phyloP scores from a whole-genome alignment of 1,284 basidiomycete species.

The Marasmius sp. region DNA sequence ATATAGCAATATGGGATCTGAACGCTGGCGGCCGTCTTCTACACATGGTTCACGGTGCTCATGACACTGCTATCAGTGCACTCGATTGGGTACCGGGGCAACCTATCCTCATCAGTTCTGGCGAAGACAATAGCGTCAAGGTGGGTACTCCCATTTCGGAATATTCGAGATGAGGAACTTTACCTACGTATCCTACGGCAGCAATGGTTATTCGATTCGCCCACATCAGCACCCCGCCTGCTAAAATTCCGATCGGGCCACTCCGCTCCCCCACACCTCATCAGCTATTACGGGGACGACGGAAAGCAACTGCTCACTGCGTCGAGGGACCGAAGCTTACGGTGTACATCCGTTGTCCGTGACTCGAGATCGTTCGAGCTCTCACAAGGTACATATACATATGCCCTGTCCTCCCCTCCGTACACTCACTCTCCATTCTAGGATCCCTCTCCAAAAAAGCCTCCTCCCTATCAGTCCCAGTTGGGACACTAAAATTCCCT shows the following conservation, averaged over 20 bases:
- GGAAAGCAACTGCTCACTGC: slow-evolving; percentile 94
- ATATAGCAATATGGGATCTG: slow-evolving; percentile 90
- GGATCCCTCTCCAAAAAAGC: slow-evolving; percentile 88
- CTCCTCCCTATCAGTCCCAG: slow-evolving; percentile 74
- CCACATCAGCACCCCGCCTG: slow-evolving; percentile 80
- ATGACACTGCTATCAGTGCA: slow-evolving; percentile 79
- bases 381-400: slow-evolving; percentile 71
- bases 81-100: slow-evolving; percentile 92
- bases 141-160: slow-evolving; percentile 35
- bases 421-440: slow-evolving; percentile 23
- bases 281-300: slow-evolving; percentile 94
- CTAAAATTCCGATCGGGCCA: slow-evolving; percentile 94
- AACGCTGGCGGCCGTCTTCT: slow-evolving; percentile 79
- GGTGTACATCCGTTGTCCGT: slow-evolving; percentile 90
- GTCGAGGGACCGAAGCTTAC: slow-evolving; percentile 82
- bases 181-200: slow-evolving; percentile 27
- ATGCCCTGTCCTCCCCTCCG: neutral
- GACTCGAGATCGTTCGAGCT: slow-evolving; percentile 94
- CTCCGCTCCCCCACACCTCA: slow-evolving; percentile 86
- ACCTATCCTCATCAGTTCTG: slow-evolving; percentile 83
- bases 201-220: slow-evolving; percentile 99
- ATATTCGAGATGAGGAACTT: neutral
- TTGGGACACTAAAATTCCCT: slow-evolving; percentile 81
- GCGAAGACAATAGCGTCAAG: slow-evolving; percentile 93
- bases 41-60: slow-evolving; percentile 84